Base-by-base conservation (phyloP, 345 rosid species). In the Balakata baccata region DNA sequence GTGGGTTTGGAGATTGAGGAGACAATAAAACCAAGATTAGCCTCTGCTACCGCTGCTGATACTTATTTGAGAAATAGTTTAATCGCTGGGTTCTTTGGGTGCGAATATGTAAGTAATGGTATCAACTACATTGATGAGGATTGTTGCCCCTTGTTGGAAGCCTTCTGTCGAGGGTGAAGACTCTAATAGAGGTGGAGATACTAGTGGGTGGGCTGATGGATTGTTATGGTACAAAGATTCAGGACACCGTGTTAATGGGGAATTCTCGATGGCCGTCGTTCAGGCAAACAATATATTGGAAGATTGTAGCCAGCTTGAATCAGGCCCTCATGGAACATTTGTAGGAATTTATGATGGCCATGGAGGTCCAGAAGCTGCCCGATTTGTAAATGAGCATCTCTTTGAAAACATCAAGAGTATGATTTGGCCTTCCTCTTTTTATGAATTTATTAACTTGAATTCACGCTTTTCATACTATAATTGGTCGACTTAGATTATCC, bases 281-380 rank as follows among this genome's bases (percentile, higher is more conserved):
- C 99, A 96, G 81, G 99, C 99, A 7, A 96, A 96, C 69, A 74
- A 58, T 70, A 47, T 84, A 45, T 78, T 93, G 72, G 99, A 96
- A 84, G 99, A 96, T 77, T 90, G 87, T 65, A 84, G 97, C 69
- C 98, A 96, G 29, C 83, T 96, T 61, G 99, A 92, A 38, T 79
- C 90, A 10, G 96, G 98, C 37, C 97, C 97, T 69, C 88, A 86
- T 5, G 99, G 93, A 38, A 93, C 97, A 72, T 96, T 93, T 84
- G 94, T 96, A 51, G 99, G 99, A 80, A 81, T 96, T 66, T 96
- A 93, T n/a, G 98, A 96, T 76, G 99, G 97, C 45, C 99, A 93
- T 86, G 99, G 99, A 78, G 98, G 99, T 75, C 93, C 99, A 8
- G 99, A 96, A 84, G 87, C 99, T 61, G 90, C 99, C 46, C 83